phyloP scores from a whole-genome alignment of 768 basidiomycete species.

The Xerocomellus amylosporus region DNA sequence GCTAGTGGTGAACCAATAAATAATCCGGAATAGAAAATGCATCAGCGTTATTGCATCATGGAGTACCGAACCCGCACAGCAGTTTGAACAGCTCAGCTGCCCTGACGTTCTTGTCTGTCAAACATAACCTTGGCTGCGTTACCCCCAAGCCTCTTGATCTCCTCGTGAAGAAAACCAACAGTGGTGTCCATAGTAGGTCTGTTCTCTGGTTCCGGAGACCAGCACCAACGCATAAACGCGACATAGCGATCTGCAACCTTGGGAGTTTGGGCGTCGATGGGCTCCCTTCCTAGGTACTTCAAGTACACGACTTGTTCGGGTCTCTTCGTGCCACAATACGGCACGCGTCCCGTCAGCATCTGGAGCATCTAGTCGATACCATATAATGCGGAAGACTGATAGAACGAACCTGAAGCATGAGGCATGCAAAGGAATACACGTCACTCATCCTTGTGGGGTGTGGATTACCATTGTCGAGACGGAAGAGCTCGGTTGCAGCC shows the following conservation, averaged over 20 bases:
- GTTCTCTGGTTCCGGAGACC: slow-evolving; percentile 9
- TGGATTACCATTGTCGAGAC: not conserved
- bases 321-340: slow-evolving; percentile 9
- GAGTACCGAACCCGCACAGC: too few relatives aligned
- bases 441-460: slow-evolving; percentile 13
- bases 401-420: slow-evolving; percentile 15
- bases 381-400: not conserved
- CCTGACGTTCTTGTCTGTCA: not conserved
- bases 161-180: not conserved
- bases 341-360: slow-evolving; percentile 7
- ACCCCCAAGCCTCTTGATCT: not conserved
- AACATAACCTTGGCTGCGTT: not conserved
- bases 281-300: slow-evolving; percentile 12
- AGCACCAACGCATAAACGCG: slow-evolving; percentile 8
- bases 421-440: slow-evolving; percentile 15
- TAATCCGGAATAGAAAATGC: too few relatives aligned
- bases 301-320: slow-evolving; percentile 14
- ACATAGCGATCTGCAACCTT: not conserved
- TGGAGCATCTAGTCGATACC: not conserved
- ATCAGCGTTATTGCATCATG: too few relatives aligned
- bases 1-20: too few relatives aligned
- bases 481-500: slow-evolving; percentile 13
- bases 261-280: slow-evolving; percentile 10
- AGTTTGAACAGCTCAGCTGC: too few relatives aligned
- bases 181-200: slow-evolving; percentile 10